phyloP scores from a whole-genome alignment of 768 basidiomycete species.

The Lentinula detonsa region DNA sequence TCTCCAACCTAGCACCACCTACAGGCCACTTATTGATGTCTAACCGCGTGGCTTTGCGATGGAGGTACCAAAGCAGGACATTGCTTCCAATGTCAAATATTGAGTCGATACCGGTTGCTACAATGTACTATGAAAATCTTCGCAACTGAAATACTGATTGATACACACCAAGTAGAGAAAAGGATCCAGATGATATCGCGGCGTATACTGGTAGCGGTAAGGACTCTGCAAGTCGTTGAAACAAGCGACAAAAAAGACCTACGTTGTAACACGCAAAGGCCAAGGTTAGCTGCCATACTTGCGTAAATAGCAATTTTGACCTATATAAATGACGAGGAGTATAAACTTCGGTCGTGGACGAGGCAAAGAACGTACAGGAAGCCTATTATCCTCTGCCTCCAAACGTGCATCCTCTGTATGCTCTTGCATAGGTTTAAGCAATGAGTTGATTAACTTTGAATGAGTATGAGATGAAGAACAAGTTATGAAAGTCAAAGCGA shows the following conservation, averaged over 20 bases:
- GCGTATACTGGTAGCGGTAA: slow-evolving; percentile 69
- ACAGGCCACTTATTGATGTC: slow-evolving; percentile 90
- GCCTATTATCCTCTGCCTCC: slow-evolving; percentile 58
- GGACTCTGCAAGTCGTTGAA: neutral
- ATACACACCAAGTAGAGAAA: neutral
- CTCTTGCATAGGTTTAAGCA: slow-evolving; percentile 88
- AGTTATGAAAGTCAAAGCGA: neutral
- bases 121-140: slow-evolving; percentile 65
- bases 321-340: slow-evolving; percentile 26
- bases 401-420: slow-evolving; percentile 78
- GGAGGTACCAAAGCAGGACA: slow-evolving; percentile 72
- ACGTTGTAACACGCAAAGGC: slow-evolving; percentile 71
- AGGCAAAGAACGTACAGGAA: slow-evolving; percentile 44
- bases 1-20: slow-evolving; percentile 84
- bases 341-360: neutral
- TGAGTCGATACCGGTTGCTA: slow-evolving; percentile 89
- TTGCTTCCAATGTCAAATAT: slow-evolving; percentile 83
- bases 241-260: slow-evolving; percentile 11
- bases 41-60: slow-evolving; percentile 63
- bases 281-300: slow-evolving; percentile 73
- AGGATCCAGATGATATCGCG: slow-evolving; percentile 59
- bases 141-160: neutral
- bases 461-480: slow-evolving; percentile 4
- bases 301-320: slow-evolving; percentile 86
- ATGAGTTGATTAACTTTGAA: slow-evolving; percentile 72